Base-by-base conservation (phyloP, 2,329 filamentous ascomycete species). In the Diplodia seriata region DNA sequence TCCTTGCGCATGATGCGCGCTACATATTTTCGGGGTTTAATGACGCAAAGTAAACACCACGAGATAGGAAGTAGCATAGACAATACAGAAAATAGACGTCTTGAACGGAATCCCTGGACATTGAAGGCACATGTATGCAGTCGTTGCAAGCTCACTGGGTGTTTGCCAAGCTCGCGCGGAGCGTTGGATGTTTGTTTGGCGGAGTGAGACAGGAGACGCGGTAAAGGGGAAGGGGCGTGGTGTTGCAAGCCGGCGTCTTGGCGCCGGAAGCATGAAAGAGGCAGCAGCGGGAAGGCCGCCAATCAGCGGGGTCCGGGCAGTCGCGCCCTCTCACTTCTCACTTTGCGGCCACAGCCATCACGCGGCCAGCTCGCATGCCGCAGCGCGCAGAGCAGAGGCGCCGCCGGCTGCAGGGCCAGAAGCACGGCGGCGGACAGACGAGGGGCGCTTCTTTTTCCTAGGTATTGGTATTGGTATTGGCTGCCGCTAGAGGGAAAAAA, bases 401-500 rank as follows among this genome's bases (percentile, higher is more conserved):
- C 4, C 11, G 7, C n/a, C 9, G 11, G 55, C 33, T 40, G 36
- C 36, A 43, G 9, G 55, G 33, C 57, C 20, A 50, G 20, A 61
- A 49, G 57, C 57, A 49, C 26, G 15, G 12, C 2, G 15, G 14
- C 47, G 55, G 29, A 31, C n/a, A n/a, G 23, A 20, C 43, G 29
- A 38, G 31, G 55, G 33, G 9, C n/a, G 36, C 15, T 59, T 38
- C 36, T 59, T 59, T 40, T 40, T 33, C 33, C 23, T 38, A 7
- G 31, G 6, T 8, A 43, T n/a, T 9, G n/a, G 29, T 20, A 15
- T 38, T 1, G 31, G 6, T 8, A 43, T n/a, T 9, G n/a, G 29
- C 20, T 5, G 20, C 23, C 56, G 56, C 56, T 47, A 61, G 23
- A 33, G 20, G 36, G 40, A 47, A 61, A 61, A 40, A 61, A 38